Evolutionary conservation across 2,329 filamentous ascomycete genomes (phyloP).

Genomic region (Arthrobotrys iridis): DNA sequence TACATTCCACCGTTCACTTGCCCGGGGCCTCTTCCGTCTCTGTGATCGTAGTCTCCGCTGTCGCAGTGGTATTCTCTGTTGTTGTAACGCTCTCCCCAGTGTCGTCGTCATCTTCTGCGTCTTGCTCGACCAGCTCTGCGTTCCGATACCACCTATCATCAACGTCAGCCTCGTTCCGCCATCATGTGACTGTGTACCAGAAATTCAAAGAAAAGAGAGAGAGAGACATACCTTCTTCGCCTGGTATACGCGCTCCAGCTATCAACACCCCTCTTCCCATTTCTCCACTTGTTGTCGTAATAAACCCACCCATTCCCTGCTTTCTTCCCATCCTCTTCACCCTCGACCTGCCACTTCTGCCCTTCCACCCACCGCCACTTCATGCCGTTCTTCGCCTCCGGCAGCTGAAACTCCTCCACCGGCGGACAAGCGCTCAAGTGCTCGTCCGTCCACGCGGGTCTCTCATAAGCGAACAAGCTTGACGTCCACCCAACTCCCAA

Average conservation of each 20-base stretch:
- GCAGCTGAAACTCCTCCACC: slow-evolving; percentile 76
- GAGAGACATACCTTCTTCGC: slow-evolving; percentile 71
- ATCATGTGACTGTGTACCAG: neutral
- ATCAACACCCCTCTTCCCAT: slow-evolving; percentile 82
- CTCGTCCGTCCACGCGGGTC: slow-evolving; percentile 93
- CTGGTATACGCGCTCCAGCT: slow-evolving; percentile 96
- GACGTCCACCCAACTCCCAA: slow-evolving; percentile 94
- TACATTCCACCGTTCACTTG: slow-evolving; percentile 16
- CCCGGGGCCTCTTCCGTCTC: slow-evolving; percentile 44
- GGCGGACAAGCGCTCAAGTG: slow-evolving; percentile 82
- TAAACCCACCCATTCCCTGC: slow-evolving; percentile 87
- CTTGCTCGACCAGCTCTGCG: slow-evolving; percentile 87
- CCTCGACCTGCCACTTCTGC: slow-evolving; percentile 87
- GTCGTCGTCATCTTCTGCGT: slow-evolving; percentile 21
- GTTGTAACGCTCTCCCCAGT: slow-evolving; percentile 5
- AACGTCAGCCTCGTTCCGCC: neutral
- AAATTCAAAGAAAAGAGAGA: neutral
- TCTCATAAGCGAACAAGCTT: slow-evolving; percentile 88
- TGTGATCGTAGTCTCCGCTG: slow-evolving; percentile 29
- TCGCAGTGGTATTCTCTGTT: slow-evolving; percentile 14
- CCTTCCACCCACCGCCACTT: slow-evolving; percentile 85
- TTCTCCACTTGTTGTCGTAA: slow-evolving; percentile 98
- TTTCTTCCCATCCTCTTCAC: slow-evolving; percentile 66
- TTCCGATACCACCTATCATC: slow-evolving; percentile 82
- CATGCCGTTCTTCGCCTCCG: slow-evolving; percentile 69